phyloP scores from a whole-genome alignment of 23 red algal genomes.

The Gracilaria domingensis region DNA sequence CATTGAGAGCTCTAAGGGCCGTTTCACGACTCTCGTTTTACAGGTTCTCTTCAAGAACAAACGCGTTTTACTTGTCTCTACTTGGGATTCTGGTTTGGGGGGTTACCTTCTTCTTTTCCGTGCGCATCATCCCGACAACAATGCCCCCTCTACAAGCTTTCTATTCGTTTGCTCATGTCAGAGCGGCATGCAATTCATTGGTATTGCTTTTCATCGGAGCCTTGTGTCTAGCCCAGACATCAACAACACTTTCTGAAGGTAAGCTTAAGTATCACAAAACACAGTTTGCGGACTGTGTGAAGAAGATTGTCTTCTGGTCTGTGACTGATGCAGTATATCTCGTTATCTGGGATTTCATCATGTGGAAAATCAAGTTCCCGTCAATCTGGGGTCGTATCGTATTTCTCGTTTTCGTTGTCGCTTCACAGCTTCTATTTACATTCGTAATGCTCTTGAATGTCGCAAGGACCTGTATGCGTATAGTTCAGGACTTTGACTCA shows the following conservation, averaged over 20 bases:
- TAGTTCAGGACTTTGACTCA: background rate
- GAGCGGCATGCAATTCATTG: background rate
- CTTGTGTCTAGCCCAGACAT: background rate
- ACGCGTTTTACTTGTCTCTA: background rate
- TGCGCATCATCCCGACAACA: conserved; percentile 15
- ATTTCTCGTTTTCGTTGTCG: conserved; percentile 17
- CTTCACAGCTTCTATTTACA: conserved; percentile 3
- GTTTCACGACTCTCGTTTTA: background rate
- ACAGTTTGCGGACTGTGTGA: background rate
- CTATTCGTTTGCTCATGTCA: conserved; percentile 23
- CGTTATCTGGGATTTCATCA: conserved; percentile 16
- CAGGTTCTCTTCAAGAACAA: background rate
- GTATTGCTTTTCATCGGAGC: conserved; percentile 7
- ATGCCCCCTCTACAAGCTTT: conserved; percentile 22
- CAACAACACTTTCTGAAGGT: background rate
- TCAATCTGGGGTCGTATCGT: conserved; percentile 8
- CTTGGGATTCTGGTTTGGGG: conserved; percentile 24
- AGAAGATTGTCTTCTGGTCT: conserved; percentile 16
- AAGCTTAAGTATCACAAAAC: background rate
- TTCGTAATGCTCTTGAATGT: conserved; percentile 21
- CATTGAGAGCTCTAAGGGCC: background rate
- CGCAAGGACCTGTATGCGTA: background rate
- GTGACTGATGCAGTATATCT: conserved; percentile 9
- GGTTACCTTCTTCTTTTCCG: background rate
- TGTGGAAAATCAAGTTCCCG: conserved; percentile 44